Evolutionary conservation across 2,329 filamentous ascomycete species (phyloP).

Genomic region (Cladophialophora chaetospira): DNA sequence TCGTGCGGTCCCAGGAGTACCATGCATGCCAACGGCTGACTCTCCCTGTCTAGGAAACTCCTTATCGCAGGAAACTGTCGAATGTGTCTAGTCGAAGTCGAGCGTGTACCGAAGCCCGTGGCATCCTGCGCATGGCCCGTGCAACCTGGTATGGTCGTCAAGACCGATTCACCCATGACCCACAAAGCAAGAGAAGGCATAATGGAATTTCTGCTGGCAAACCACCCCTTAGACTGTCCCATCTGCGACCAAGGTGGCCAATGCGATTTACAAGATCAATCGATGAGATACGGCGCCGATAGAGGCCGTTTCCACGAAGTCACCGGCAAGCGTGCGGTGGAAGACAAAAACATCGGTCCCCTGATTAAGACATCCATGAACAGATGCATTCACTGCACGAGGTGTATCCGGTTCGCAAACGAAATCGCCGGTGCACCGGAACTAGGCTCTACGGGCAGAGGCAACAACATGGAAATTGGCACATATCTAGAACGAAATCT

Average conservation of each 20-base stretch:
- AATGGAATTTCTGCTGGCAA: slow-evolving; percentile 97
- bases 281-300: slow-evolving; percentile 96
- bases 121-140: slow-evolving; percentile 99
- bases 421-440: slow-evolving; percentile 95
- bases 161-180: slow-evolving; percentile 92
- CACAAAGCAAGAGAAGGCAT: slow-evolving; percentile 99
- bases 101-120: slow-evolving; percentile 92
- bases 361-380: slow-evolving; percentile 99
- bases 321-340: slow-evolving; percentile 92
- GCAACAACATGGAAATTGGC: slow-evolving; percentile 96
- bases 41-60: slow-evolving; percentile 69
- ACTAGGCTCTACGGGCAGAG: slow-evolving; percentile 89
- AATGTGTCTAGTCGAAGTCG: slow-evolving; percentile 99
- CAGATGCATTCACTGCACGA: slow-evolving; percentile 97
- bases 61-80: slow-evolving; percentile 99
- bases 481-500: slow-evolving; percentile 95
- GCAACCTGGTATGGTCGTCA: slow-evolving; percentile 97
- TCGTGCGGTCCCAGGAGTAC: slow-evolving; percentile 37
- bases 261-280: slow-evolving; percentile 98
- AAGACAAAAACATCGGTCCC: slow-evolving; percentile 99
- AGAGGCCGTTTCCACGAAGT: slow-evolving; percentile 96
- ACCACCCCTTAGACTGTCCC: slow-evolving; percentile 93
- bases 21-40: slow-evolving; percentile 8
- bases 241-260: slow-evolving; percentile 99
- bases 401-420: slow-evolving; percentile 96